These are phyloP conservation scores for Cyclostephanos tholiformis DNA, from an alignment of 108 stramenopile species.

Conservation along the genomic window DNA sequence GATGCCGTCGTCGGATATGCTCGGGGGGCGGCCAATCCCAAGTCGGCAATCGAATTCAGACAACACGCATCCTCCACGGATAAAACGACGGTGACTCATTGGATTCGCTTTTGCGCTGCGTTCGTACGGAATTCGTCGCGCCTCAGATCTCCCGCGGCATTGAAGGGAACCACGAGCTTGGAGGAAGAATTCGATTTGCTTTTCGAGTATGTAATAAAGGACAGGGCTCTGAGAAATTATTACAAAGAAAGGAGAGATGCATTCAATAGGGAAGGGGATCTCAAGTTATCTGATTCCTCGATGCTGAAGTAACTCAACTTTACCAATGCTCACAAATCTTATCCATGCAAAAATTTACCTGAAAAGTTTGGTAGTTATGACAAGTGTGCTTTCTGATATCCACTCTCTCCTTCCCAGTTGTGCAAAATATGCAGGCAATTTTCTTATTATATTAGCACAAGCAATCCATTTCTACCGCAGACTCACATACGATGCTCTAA, in stretches of 20 bases:
- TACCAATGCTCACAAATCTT: too few species aligned
- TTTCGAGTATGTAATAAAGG: constrained; percentile 64
- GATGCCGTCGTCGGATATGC: constrained; percentile 20
- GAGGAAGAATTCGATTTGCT: constrained; percentile 57
- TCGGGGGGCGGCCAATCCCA: constrained; percentile 11
- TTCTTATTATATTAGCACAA: too few species aligned
- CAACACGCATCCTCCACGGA: constrained; percentile 63
- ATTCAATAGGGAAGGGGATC: constrained; percentile 22
- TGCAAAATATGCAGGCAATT: too few species aligned
- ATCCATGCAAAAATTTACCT: too few species aligned
- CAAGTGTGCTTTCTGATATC: too few species aligned
- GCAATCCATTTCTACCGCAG: too few species aligned
- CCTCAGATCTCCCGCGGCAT: constrained; percentile 30
- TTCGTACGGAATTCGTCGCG: constrained; percentile 46
- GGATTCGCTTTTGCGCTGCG: constrained; percentile 60
- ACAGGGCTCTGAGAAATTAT: constrained; percentile 51
- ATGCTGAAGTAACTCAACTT: too few species aligned
- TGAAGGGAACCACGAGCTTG: constrained; percentile 32
- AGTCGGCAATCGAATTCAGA: constrained; percentile 66
- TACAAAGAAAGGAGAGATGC: constrained; percentile 39
- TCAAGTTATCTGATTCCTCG: not conserved
- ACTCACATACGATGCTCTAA: too few species aligned
- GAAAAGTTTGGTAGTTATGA: too few species aligned
- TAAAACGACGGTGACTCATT: constrained; percentile 51
- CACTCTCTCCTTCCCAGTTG: too few species aligned